Conservation (phyloP, 1,139 yeast genomes). For the Taiozyma sp. region DNA sequence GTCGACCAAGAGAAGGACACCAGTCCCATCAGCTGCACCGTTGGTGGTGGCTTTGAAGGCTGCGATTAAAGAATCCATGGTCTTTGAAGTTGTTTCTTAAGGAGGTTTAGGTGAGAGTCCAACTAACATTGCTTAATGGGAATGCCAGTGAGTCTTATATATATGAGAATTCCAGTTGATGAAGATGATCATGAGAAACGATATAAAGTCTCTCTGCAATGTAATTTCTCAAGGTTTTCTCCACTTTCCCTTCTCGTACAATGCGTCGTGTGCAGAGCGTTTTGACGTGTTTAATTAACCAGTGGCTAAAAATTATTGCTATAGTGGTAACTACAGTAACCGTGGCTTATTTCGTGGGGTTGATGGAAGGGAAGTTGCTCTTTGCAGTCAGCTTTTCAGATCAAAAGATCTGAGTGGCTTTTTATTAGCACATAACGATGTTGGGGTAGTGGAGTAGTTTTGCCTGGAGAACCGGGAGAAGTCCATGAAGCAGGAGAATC, state of each 20-base stretch:
- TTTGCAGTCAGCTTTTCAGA: too few species aligned
- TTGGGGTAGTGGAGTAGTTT: too few species aligned
- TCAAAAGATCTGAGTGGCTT: too few species aligned
- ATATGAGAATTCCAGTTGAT: background rate
- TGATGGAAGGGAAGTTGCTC: too few species aligned
- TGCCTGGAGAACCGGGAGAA: too few species aligned
- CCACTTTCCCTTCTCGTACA: too few species aligned
- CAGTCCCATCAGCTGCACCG: constrained; percentile 50
- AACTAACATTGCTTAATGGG: background rate
- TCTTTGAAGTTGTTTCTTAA: too few species aligned
- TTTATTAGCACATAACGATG: too few species aligned
- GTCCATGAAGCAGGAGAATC: too few species aligned
- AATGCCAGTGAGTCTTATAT: background rate
- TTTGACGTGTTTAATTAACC: background rate
- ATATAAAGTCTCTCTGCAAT: too few species aligned
- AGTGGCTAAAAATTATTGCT: background rate
- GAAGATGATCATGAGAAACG: background rate
- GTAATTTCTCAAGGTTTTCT: too few species aligned
- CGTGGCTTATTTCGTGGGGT: background rate
- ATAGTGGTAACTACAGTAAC: background rate
- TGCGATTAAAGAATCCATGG: constrained; percentile 1
- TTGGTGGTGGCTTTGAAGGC: constrained; percentile 21
- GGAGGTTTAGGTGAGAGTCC: too few species aligned
- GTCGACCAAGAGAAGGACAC: constrained; percentile 32
- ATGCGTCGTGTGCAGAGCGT: background rate